Conservation (phyloP, 2,329 filamentous ascomycete genomes). For the Aureobasidium sp. region DNA sequence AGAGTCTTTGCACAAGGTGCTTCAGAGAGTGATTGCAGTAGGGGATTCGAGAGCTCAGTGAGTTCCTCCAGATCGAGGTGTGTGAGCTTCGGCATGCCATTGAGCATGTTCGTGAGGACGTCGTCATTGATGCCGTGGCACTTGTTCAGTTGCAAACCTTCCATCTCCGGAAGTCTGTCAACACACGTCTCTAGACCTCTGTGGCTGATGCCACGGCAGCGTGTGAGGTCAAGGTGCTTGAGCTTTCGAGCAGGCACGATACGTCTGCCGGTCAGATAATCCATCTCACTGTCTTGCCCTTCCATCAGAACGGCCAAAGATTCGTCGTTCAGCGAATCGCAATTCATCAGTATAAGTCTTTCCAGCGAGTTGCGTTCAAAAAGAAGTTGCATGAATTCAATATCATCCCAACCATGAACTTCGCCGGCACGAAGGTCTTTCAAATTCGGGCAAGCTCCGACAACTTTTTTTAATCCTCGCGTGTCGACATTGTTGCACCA, state of each 20-base stretch:
- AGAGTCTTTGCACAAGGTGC: slow-evolving; percentile 66
- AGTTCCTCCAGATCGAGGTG: slow-evolving; percentile 89
- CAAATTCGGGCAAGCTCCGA: slow-evolving; percentile 65
- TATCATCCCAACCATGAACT: slow-evolving; percentile 69
- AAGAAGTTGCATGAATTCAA: slow-evolving; percentile 63
- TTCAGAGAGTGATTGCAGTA: slow-evolving; percentile 68
- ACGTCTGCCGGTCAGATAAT: slow-evolving; percentile 69
- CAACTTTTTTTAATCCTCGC: slow-evolving; percentile 62
- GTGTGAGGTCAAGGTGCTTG: slow-evolving; percentile 77
- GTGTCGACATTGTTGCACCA: slow-evolving; percentile 88
- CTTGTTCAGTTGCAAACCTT: slow-evolving; percentile 76
- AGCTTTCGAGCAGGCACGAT: slow-evolving; percentile 71
- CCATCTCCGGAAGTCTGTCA: slow-evolving; percentile 67
- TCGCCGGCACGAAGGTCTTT: slow-evolving; percentile 77
- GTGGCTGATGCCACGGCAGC: slow-evolving; percentile 68
- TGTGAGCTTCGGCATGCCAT: slow-evolving; percentile 68
- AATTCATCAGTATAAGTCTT: slow-evolving; percentile 73
- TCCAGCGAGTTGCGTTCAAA: slow-evolving; percentile 78
- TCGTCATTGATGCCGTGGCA: slow-evolving; percentile 68
- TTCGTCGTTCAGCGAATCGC: slow-evolving; percentile 68
- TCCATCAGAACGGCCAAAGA: slow-evolving; percentile 67
- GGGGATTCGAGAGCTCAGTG: slow-evolving; percentile 64
- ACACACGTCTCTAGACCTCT: slow-evolving; percentile 64
- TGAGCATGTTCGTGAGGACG: slow-evolving; percentile 64
- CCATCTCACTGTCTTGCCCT: slow-evolving; percentile 68